Evolutionary conservation across 192 early-diverging fungal genomes (phyloP), one percentile per base, ranked within the genome.

Genomic region (Coemansia sp.): DNA sequence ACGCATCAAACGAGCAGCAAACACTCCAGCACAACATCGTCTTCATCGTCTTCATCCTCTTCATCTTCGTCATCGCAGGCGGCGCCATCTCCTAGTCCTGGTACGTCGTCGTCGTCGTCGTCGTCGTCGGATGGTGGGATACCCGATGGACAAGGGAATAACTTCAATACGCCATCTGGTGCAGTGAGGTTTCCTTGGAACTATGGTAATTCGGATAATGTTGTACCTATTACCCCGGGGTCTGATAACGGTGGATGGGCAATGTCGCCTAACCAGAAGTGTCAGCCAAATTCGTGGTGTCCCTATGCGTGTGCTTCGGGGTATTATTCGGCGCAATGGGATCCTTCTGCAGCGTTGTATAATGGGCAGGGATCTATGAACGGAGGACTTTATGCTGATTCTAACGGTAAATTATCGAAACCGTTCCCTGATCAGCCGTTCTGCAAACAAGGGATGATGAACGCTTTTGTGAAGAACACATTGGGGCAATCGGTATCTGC

Each of bases 301-400:
- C 81, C 81, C 0, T 83, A 83, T 52, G 81, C 81, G 2, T 83
- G 81, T 18, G 70, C 66, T 2, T 64, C 81, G 0, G 81, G 81
- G 2, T 83, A 74, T 60, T 83, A 83, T 32, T 71, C 81, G 12
- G 81, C 81, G 55, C 81, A 83, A 54, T 83, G 76, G 76, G 81
- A 83, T 34, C 68, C 76, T 0, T 37, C 17, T 0, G 76, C 81
- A 2, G 14, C 51, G 14, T 14, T 71, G 18, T 78, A 75, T 55
- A 83, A 78, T 45, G 81, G 81, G 2, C 11, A 39, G 0, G 76
- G 81, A 0, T 83, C 81, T 37, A 83, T 83, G 81, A 83, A 83
- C 73, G 81, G 81, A 35, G 81, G 81, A 0, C 55, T 83, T 2
- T 78, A 57, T 32, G 75, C 73, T 0, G 81, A 83, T 8, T 66